These are phyloP conservation scores for Aspergillus costaricaensis DNA, from an alignment of 2,329 filamentous ascomycete genomes.

Conservation along the genomic window DNA sequence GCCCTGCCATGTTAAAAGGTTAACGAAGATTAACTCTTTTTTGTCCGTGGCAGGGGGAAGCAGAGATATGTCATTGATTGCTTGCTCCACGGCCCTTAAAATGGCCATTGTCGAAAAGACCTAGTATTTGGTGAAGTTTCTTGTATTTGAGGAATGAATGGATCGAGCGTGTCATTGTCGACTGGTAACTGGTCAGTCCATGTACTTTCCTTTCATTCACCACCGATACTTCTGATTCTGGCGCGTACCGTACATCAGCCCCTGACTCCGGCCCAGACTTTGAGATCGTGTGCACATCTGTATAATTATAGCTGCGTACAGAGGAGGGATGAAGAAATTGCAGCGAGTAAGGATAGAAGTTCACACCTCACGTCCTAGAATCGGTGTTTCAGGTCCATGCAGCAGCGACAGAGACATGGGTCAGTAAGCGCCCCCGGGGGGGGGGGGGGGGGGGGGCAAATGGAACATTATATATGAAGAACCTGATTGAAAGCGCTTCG, in stretches of 20 bases:
- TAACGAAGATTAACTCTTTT: not conserved
- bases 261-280: not conserved
- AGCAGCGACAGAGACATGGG: constrained; percentile 1
- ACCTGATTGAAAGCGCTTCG: not conserved
- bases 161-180: not conserved
- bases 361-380: not conserved
- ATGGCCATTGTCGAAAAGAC: not conserved
- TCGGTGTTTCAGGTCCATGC: constrained; percentile 4
- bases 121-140: not conserved
- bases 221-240: not conserved
- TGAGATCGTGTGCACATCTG: not conserved
- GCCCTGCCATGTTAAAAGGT: not conserved
- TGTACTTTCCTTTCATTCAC: no score
- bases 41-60: not conserved
- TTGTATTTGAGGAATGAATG: not conserved
- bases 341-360: constrained; percentile 6
- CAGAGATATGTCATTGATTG: not conserved
- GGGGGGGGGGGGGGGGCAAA: not conserved
- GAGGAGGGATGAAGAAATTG: not conserved
- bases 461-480: not conserved
- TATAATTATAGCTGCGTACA: not conserved
- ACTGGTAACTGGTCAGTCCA: no score
- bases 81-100: not conserved
- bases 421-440: not conserved
- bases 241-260: constrained; percentile 3